Conservation (phyloP, 345 rosid genomes). For the Eucalyptus camaldulensis region DNA sequence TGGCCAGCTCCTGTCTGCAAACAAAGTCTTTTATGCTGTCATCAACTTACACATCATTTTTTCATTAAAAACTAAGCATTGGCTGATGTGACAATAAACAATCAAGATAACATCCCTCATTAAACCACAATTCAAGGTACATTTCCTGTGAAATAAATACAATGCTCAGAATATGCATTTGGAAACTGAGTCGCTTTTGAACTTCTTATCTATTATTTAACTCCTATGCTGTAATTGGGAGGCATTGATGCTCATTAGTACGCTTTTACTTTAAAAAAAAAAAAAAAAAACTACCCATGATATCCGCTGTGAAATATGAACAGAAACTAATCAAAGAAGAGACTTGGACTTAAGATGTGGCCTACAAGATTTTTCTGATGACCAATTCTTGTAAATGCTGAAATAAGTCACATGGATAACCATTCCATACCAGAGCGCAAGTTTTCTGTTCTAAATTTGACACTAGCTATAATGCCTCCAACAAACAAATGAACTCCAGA, state of each 20-base stretch:
- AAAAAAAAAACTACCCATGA: background rate
- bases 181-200: background rate
- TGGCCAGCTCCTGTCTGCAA: conserved; percentile 87
- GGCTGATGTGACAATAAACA: background rate
- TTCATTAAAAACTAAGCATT: background rate
- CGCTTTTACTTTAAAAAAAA: too few relatives aligned
- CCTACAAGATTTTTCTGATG: background rate
- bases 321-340: background rate
- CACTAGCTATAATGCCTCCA: background rate
- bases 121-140: background rate
- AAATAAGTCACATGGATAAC: background rate
- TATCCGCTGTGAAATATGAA: background rate
- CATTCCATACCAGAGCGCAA: background rate
- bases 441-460: background rate
- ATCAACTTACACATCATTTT: background rate
- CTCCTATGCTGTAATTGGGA: background rate
- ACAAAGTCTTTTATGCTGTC: background rate
- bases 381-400: background rate
- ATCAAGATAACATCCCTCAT: background rate
- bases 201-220: background rate
- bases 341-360: background rate
- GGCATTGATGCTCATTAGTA: background rate
- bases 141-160: background rate
- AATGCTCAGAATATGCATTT: background rate
- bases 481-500: background rate